Percentiles rank a stretch among this genome's conserved stretches.
These are phyloP conservation scores for Spiraea crenata DNA, from an alignment of 331 rosid species.

Conservation along the genomic window DNA sequence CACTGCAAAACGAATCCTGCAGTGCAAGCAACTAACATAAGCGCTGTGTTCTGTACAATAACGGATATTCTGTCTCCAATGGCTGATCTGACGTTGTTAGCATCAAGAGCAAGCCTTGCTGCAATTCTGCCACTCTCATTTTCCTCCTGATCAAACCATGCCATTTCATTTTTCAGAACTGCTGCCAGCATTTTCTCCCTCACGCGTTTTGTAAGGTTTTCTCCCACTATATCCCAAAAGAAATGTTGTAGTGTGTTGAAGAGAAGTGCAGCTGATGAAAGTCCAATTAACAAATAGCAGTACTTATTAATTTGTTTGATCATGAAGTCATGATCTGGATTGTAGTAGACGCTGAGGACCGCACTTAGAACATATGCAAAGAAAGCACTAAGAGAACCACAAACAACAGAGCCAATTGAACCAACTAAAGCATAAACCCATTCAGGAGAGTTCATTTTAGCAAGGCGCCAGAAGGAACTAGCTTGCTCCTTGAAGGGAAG, in stretches of 20 bases:
- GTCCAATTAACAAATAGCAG: slow-evolving; percentile 93
- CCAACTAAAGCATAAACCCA: slow-evolving; percentile 89
- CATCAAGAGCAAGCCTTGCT: slow-evolving; percentile 93
- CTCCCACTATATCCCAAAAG: slow-evolving; percentile 99
- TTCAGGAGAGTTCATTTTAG: slow-evolving; percentile 98
- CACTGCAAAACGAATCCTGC: slow-evolving; percentile 98
- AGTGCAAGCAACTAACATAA: slow-evolving; percentile 96
- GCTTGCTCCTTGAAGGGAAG: slow-evolving; percentile 97
- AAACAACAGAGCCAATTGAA: slow-evolving; percentile 84
- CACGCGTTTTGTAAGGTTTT: slow-evolving; percentile 92
- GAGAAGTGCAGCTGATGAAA: slow-evolving; percentile 91
- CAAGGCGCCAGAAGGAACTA: slow-evolving; percentile 97
- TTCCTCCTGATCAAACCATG: slow-evolving; percentile 99
- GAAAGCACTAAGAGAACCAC: slow-evolving; percentile 96
- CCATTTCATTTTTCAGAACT: slow-evolving; percentile 91
- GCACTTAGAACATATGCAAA: slow-evolving; percentile 97
- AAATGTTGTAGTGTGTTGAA: slow-evolving; percentile 91
- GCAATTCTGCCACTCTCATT: slow-evolving; percentile 93
- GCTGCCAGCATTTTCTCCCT: slow-evolving; percentile 96
- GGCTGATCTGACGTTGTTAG: slow-evolving; percentile 97
- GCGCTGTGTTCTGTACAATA: slow-evolving; percentile 96
- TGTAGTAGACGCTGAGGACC: slow-evolving; percentile 91
- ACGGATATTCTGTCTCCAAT: slow-evolving; percentile 97
- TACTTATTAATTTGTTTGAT: slow-evolving; percentile 71
- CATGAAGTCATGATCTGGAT: slow-evolving; percentile 72